Conservation (phyloP, 2,329 filamentous ascomycete genomes). For the Colletotrichum endophyticum region DNA sequence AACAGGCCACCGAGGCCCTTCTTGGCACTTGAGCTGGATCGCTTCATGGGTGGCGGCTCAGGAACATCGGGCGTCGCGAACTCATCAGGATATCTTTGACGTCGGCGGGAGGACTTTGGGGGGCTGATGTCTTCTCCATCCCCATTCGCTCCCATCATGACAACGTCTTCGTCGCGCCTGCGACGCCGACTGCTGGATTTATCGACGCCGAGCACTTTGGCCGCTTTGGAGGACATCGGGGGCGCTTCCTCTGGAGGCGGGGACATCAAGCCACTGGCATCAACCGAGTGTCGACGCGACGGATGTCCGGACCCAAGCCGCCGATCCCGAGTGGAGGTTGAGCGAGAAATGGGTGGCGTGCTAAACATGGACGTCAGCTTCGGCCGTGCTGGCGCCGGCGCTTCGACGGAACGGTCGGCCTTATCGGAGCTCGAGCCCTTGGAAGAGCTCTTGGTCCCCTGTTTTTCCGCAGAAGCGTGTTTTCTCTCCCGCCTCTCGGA, state of each 20-base stretch:
- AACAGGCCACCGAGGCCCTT: slow-evolving; percentile 67
- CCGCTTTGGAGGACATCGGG: slow-evolving; percentile 76
- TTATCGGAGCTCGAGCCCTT: slow-evolving; percentile 79
- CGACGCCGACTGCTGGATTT: slow-evolving; percentile 43
- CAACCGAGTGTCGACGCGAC: slow-evolving; percentile 73
- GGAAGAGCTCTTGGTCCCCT: slow-evolving; percentile 62
- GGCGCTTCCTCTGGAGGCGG: slow-evolving; percentile 74
- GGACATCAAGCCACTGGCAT: slow-evolving; percentile 69
- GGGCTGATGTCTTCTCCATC: slow-evolving; percentile 18
- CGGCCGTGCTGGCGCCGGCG: slow-evolving; percentile 58
- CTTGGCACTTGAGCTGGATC: slow-evolving; percentile 44
- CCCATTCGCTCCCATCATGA: slow-evolving; percentile 41
- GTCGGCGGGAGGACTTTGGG: slow-evolving; percentile 34
- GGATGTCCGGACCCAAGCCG: slow-evolving; percentile 61
- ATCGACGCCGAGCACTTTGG: slow-evolving; percentile 72
- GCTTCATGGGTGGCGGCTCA: slow-evolving; percentile 35
- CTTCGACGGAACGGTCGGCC: slow-evolving; percentile 56
- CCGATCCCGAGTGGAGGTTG: slow-evolving; percentile 71
- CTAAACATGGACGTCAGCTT: slow-evolving; percentile 71
- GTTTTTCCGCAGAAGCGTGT: slow-evolving; percentile 54
- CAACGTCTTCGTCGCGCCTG: slow-evolving; percentile 50
- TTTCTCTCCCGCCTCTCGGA: slow-evolving; percentile 67
- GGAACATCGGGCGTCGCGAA: slow-evolving; percentile 39
- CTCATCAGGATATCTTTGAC: slow-evolving; percentile 39
- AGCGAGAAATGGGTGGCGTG: slow-evolving; percentile 69